These are phyloP conservation scores for Lasiosphaeria ovina DNA, from an alignment of 495 filamentous ascomycete genomes.

Conservation along the genomic window DNA sequence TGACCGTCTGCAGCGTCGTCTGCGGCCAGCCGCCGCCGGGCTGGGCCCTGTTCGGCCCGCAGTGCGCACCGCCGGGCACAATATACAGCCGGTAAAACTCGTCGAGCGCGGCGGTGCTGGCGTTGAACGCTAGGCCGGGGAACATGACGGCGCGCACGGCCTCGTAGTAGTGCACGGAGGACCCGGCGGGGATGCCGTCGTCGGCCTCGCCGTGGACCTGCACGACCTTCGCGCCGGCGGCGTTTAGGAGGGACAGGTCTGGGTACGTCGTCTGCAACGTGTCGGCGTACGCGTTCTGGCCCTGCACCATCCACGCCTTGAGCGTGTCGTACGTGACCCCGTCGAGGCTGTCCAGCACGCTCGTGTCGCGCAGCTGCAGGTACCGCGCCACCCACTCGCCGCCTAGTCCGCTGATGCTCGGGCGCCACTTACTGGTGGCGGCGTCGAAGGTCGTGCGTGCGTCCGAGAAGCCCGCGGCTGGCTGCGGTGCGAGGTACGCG, in stretches of 20 bases:
- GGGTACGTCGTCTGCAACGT: constrained; percentile 49
- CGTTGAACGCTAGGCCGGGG: constrained; percentile 36
- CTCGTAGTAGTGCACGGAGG: constrained; percentile 51
- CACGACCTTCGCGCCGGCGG: constrained; percentile 50
- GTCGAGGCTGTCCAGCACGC: constrained; percentile 32
- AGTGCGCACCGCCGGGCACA: constrained; percentile 52
- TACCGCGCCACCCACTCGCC: constrained; percentile 37
- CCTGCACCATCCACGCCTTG: constrained; percentile 44
- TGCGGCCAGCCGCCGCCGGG: constrained; percentile 47
- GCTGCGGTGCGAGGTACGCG: constrained; percentile 50
- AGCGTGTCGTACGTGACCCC: constrained; percentile 52
- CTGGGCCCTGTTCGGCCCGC: constrained; percentile 36
- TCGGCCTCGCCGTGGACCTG: constrained; percentile 55
- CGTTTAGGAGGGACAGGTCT: constrained; percentile 43
- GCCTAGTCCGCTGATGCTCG: constrained; percentile 37
- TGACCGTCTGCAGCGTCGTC: constrained; percentile 44
- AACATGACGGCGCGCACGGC: constrained; percentile 52
- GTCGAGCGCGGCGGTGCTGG: constrained; percentile 37
- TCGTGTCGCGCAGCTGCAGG: constrained; percentile 36
- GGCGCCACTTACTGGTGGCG: constrained; percentile 37
- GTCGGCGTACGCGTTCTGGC: constrained; percentile 40
- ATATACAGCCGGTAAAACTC: constrained; percentile 54
- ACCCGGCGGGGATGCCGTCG: constrained; percentile 45
- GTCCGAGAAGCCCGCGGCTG: constrained; percentile 41
- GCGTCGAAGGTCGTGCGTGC: constrained; percentile 42